Percentiles rank a stretch among this genome's conserved stretches.
phyloP scores from a whole-genome alignment of 306 rosid genomes.

The Prunus armeniaca region DNA sequence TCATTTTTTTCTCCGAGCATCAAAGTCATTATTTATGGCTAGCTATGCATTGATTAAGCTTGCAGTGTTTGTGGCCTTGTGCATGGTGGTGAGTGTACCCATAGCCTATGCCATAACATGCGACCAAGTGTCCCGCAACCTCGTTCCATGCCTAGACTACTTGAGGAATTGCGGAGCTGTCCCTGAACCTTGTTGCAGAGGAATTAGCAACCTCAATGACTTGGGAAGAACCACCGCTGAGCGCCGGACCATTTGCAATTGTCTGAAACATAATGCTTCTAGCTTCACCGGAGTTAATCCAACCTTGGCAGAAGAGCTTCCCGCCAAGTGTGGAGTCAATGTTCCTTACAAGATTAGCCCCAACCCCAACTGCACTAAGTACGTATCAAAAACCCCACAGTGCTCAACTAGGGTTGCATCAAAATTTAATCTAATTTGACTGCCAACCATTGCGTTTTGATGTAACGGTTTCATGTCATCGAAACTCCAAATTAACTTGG shows the following conservation, averaged over 20 bases:
- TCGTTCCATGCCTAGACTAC: conserved; percentile 12
- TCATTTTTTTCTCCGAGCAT: too few relatives aligned
- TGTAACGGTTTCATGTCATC: too few relatives aligned
- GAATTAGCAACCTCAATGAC: conserved; percentile 8
- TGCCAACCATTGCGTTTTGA: not conserved
- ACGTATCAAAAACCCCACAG: not conserved
- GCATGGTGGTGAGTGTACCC: conserved; percentile 38
- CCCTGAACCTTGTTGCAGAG: conserved; percentile 5
- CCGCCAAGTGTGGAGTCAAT: conserved; percentile 39
- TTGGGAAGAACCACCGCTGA: conserved; percentile 22
- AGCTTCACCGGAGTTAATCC: not conserved
- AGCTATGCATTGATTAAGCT: conserved; percentile 21
- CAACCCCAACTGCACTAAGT: conserved; percentile 36
- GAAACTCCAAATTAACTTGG: too few relatives aligned
- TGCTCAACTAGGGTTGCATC: not conserved
- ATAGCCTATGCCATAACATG: conserved; percentile 42
- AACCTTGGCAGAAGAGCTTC: conserved; percentile 22
- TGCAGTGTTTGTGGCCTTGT: conserved; percentile 18
- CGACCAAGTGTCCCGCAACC: conserved; percentile 12
- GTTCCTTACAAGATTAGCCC: conserved; percentile 63
- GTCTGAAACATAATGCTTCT: conserved; percentile 27
- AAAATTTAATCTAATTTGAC: not conserved
- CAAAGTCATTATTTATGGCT: not conserved
- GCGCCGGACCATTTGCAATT: conserved; percentile 33
- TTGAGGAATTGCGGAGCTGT: conserved; percentile 1